Evolutionary conservation across 2,329 filamentous ascomycete species (phyloP).

Genomic region (Aspergillus calidoustus): DNA sequence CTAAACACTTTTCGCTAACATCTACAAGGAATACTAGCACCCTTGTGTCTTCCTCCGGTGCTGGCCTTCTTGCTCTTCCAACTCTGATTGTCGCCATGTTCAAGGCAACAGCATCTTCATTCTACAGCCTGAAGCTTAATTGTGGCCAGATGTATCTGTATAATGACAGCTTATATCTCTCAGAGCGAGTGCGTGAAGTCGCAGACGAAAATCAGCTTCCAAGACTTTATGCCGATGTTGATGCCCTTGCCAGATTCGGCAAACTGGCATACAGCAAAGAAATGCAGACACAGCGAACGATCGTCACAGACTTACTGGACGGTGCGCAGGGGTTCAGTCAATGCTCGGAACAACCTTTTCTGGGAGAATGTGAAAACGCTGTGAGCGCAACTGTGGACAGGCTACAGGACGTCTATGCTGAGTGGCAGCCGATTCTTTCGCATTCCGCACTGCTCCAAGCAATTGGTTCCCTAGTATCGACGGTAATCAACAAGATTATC

Average conservation of each 20-base stretch:
- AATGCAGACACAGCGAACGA: conserved; percentile 68
- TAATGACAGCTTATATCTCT: conserved; percentile 65
- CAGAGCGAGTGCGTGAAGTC: conserved; percentile 57
- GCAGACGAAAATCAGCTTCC: conserved; percentile 52
- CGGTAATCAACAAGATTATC: conserved; percentile 63
- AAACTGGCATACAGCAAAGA: conserved; percentile 66
- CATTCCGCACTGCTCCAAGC: conserved; percentile 65
- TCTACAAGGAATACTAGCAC: conserved; percentile 36
- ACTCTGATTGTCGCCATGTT: conserved; percentile 56
- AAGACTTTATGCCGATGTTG: conserved; percentile 59
- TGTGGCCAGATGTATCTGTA: conserved; percentile 68
- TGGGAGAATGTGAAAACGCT: conserved; percentile 63
- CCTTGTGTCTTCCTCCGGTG: conserved; percentile 46
- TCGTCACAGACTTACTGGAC: conserved; percentile 65
- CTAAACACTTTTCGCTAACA: conserved; percentile 25
- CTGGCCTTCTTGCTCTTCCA: conserved; percentile 51
- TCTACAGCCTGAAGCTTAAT: conserved; percentile 49
- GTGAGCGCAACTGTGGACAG: conserved; percentile 62
- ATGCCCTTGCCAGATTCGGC: conserved; percentile 62
- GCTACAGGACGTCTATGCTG: conserved; percentile 59
- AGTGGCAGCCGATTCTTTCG: conserved; percentile 64
- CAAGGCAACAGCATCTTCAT: conserved; percentile 52
- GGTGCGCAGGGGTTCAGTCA: conserved; percentile 65
- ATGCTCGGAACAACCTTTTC: conserved; percentile 64
- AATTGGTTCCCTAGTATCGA: conserved; percentile 62